These are phyloP conservation scores for Sutorius eximius DNA, from an alignment of 1,284 basidiomycete genomes.

Conservation along the genomic window DNA sequence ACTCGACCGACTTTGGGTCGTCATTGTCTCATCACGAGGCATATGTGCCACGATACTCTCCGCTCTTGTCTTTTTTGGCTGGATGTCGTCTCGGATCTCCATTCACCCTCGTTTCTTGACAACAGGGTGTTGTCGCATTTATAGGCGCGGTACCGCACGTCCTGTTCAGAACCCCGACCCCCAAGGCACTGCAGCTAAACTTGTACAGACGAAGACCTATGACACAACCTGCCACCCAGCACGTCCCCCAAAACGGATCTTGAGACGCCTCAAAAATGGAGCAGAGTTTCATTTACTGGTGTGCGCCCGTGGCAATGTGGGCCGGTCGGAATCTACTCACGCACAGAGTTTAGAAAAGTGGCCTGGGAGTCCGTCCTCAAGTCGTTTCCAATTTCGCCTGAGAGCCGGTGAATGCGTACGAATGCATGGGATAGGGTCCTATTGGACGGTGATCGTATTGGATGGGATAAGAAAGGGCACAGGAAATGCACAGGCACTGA, in stretches of 20 bases:
- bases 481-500: background rate
- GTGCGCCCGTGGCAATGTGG: slow-evolving; percentile 4
- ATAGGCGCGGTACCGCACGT: slow-evolving; percentile 18
- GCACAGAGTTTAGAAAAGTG: slow-evolving; percentile 4
- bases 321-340: slow-evolving; percentile 19
- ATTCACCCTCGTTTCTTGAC: slow-evolving; percentile 1
- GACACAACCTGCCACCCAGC: background rate
- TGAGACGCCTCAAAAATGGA: slow-evolving; percentile 17
- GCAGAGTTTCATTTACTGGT: slow-evolving; percentile 17
- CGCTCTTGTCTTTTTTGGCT: background rate
- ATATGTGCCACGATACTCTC: background rate
- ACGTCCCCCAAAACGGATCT: slow-evolving; percentile 8
- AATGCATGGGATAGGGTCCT: background rate
- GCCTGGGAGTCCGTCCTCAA: slow-evolving; percentile 24
- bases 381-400: slow-evolving; percentile 16
- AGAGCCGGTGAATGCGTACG: slow-evolving; percentile 9
- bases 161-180: background rate
- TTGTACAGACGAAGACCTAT: slow-evolving; percentile 1
- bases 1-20: slow-evolving; percentile 4
- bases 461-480: background rate
- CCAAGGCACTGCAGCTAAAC: slow-evolving; percentile 6
- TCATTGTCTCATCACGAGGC: background rate
- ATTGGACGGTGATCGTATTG: slow-evolving; percentile 10
- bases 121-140: slow-evolving; percentile 1
- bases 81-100: background rate